These are phyloP conservation scores for Isoetes taiwanensis DNA, from an alignment of 75 land plant species.

Conservation along the genomic window DNA sequence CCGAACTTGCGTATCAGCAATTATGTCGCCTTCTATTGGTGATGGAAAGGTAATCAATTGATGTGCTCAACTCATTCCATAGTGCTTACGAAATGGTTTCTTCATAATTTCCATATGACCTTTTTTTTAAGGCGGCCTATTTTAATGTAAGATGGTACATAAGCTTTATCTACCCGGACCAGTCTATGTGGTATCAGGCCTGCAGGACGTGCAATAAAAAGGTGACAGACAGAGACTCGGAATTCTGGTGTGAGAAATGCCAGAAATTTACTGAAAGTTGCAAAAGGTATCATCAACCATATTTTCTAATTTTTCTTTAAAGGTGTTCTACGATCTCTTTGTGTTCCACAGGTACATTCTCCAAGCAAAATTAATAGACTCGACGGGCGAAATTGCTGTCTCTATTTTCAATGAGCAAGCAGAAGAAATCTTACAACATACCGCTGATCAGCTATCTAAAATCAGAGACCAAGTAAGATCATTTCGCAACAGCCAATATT, in stretches of 20 bases:
- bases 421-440: constrained; percentile 52
- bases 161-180: constrained; percentile 85
- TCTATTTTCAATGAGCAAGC: constrained; percentile 94
- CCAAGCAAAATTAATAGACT: constrained; percentile 56
- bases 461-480: constrained; percentile 75
- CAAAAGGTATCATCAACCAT: too few relatives aligned
- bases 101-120: too few relatives aligned
- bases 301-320: too few relatives aligned
- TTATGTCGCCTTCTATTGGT: too few relatives aligned
- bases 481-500: too few relatives aligned
- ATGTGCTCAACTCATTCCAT: too few relatives aligned
- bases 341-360: constrained; percentile 66
- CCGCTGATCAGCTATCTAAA: constrained; percentile 71
- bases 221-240: constrained; percentile 66
- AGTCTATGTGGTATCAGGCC: constrained; percentile 95
- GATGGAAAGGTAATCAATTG: too few relatives aligned
- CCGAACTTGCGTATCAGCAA: too few relatives aligned
- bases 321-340: too few relatives aligned
- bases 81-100: too few relatives aligned
- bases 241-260: constrained; percentile 91
- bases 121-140: constrained; percentile 63
- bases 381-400: constrained; percentile 68
- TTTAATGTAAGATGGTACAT: constrained; percentile 62
- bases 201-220: constrained; percentile 88
- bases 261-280: constrained; percentile 56